phyloP scores from a whole-genome alignment of 352 stramenopile species.

The Thraustotheca clavata region DNA sequence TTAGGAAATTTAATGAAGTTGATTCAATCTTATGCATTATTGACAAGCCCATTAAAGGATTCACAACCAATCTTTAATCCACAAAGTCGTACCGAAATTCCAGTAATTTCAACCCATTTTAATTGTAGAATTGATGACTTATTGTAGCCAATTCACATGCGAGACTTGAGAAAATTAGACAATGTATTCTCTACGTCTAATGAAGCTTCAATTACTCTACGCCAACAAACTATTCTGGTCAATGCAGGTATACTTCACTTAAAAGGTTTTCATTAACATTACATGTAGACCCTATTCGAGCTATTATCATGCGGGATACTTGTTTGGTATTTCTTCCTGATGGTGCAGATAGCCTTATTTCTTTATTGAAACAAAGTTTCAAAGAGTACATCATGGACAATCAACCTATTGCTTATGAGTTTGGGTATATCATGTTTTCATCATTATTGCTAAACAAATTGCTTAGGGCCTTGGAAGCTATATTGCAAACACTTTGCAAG shows the following conservation, averaged over 20 bases:
- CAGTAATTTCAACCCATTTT: too few species aligned
- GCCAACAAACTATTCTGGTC: slow-evolving; percentile 22
- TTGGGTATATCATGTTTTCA: too few species aligned
- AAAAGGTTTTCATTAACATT: not conserved
- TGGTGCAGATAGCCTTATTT: not conserved
- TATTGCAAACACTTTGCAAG: not conserved
- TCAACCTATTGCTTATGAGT: not conserved
- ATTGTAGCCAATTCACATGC: slow-evolving; percentile 12
- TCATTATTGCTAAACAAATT: not conserved
- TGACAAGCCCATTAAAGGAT: too few species aligned
- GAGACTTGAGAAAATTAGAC: slow-evolving; percentile 22
- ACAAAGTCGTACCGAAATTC: too few species aligned
- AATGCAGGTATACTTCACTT: slow-evolving; percentile 10
- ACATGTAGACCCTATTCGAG: slow-evolving; percentile 4
- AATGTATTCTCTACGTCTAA: slow-evolving; percentile 18
- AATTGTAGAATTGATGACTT: too few species aligned
- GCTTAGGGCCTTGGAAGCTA: slow-evolving; percentile 4
- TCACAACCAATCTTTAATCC: too few species aligned
- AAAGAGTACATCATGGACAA: not conserved
- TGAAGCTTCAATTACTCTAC: slow-evolving; percentile 16
- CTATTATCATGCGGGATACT: not conserved
- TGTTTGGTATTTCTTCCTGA: slow-evolving; percentile 15
- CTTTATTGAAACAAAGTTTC: slow-evolving; percentile 1
- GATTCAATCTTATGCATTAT: too few species aligned
- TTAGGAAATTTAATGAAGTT: too few species aligned